Conservation (phyloP, 140 eudicot genomes). For the Flaveria floridana region DNA sequence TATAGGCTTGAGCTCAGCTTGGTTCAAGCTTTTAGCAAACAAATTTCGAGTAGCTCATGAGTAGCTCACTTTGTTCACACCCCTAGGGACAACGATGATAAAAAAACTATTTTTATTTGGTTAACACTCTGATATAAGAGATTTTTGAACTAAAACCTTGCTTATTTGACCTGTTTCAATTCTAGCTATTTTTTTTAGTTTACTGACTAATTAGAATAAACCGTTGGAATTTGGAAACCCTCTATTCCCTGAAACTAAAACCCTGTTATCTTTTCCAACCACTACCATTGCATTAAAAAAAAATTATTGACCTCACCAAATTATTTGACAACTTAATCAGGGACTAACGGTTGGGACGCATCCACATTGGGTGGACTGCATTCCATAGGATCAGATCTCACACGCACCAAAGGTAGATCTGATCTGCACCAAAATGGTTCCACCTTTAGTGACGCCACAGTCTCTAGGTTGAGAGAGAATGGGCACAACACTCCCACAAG, state of each 20-base stretch:
- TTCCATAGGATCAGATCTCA: constrained; percentile 92
- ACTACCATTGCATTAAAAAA: not conserved
- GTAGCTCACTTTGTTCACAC: no score
- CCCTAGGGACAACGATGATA: not conserved
- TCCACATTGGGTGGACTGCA: constrained; percentile 85
- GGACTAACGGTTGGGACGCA: constrained; percentile 49
- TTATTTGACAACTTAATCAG: constrained; percentile 39
- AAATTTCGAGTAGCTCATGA: no score
- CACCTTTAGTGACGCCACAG: constrained; percentile 47
- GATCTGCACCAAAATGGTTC: constrained; percentile 50
- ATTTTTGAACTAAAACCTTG: not conserved
- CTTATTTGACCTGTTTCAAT: not conserved
- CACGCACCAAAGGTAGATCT: constrained; percentile 66
- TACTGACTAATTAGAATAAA: not conserved
- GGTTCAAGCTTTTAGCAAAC: not conserved
- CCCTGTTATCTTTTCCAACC: not conserved
- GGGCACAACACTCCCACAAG: constrained; percentile 73
- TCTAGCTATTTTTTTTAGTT: not conserved
- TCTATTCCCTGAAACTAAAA: not conserved
- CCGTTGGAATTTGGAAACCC: not conserved
- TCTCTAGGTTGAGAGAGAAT: constrained; percentile 46
- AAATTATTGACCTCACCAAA: not conserved
- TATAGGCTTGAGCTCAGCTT: not conserved
- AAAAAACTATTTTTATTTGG: not conserved
- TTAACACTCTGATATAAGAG: not conserved